Percentiles rank a stretch among this genome's conserved stretches.
Evolutionary conservation across 2,329 filamentous ascomycete genomes (phyloP).

Genomic region (Rhynchosporium secalis): DNA sequence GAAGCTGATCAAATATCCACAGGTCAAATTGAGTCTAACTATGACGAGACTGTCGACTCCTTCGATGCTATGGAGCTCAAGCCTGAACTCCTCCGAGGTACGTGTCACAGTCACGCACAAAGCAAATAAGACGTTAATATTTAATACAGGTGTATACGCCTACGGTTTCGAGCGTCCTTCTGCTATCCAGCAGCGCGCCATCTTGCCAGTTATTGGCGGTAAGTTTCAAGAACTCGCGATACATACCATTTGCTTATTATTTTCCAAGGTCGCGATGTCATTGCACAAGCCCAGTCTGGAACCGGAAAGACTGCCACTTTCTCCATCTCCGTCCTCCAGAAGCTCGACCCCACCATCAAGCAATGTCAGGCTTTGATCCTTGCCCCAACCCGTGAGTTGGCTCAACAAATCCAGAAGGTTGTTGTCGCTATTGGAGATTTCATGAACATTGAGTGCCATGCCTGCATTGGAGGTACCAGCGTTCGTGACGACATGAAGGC

Average conservation of each 20-base stretch:
- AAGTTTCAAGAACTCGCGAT: constrained; percentile 43
- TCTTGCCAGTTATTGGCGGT: constrained; percentile 99
- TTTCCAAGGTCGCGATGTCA: constrained; percentile 85
- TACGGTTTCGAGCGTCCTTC: constrained; percentile 99
- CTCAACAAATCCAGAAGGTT: constrained; percentile 99
- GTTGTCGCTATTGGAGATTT: constrained; percentile 98
- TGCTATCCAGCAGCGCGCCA: constrained; percentile 99
- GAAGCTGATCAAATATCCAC: constrained; percentile 35
- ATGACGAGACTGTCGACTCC: constrained; percentile 98
- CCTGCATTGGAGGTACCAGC: constrained; percentile 97
- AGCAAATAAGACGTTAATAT: constrained; percentile 28
- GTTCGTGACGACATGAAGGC: constrained; percentile 99
- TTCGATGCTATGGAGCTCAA: constrained; percentile 99
- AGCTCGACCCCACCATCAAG: constrained; percentile 94
- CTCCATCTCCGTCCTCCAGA: constrained; percentile 98
- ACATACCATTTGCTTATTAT: constrained; percentile 27
- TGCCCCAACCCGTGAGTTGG: constrained; percentile 95
- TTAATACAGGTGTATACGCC: constrained; percentile 75
- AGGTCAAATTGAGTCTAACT: constrained; percentile 99
- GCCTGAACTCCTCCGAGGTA: constrained; percentile 92
- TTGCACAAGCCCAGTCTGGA: constrained; percentile 98
- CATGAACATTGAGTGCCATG: constrained; percentile 99
- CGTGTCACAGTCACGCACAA: constrained; percentile 41
- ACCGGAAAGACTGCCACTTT: constrained; percentile 99
- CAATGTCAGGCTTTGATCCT: constrained; percentile 97